These are phyloP conservation scores for Pseudogymnoascus sp. DNA, from an alignment of 2,329 filamentous ascomycete genomes.

Conservation along the genomic window DNA sequence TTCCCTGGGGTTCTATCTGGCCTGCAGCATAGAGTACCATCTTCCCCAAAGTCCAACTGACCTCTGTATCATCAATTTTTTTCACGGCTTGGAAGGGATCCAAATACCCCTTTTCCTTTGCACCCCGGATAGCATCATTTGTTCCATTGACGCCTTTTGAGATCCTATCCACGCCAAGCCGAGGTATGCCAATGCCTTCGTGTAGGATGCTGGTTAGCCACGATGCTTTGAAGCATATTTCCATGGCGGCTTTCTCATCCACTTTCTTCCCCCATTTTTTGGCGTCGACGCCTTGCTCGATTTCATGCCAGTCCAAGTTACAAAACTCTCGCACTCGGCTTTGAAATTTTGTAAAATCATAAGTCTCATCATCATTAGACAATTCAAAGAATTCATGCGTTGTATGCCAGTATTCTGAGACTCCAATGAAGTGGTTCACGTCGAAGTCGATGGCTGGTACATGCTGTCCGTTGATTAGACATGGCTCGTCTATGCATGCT, in stretches of 20 bases:
- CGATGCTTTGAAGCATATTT: slow-evolving; percentile 95
- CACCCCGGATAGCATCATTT: slow-evolving; percentile 50
- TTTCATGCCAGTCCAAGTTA: slow-evolving; percentile 70
- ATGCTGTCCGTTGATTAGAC: slow-evolving; percentile 83
- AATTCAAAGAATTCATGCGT: slow-evolving; percentile 88
- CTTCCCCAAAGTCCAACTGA: slow-evolving; percentile 95
- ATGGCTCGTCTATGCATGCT: slow-evolving; percentile 74
- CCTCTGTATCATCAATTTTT: slow-evolving; percentile 83
- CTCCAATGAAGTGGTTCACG: slow-evolving; percentile 94
- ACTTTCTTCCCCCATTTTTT: slow-evolving; percentile 71
- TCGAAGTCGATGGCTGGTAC: slow-evolving; percentile 95
- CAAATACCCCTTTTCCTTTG: slow-evolving; percentile 68
- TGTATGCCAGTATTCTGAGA: slow-evolving; percentile 98
- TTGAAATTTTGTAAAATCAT: slow-evolving; percentile 88
- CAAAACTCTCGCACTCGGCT: slow-evolving; percentile 79
- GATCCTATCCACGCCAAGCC: slow-evolving; percentile 67
- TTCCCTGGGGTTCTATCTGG: slow-evolving; percentile 62
- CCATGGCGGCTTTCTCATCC: slow-evolving; percentile 63
- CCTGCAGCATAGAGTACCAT: slow-evolving; percentile 93
- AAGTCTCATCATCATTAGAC: slow-evolving; percentile 68
- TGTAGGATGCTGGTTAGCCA: slow-evolving; percentile 97
- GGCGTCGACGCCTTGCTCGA: slow-evolving; percentile 57
- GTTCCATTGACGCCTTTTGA: slow-evolving; percentile 39
- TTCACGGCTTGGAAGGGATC: slow-evolving; percentile 89
- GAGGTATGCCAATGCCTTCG: slow-evolving; percentile 88